A percentile compares a stretch with the other conserved stretches of the same genome.
phyloP scores from a whole-genome alignment of 345 rosid genomes.

The Ceriops decandra region DNA sequence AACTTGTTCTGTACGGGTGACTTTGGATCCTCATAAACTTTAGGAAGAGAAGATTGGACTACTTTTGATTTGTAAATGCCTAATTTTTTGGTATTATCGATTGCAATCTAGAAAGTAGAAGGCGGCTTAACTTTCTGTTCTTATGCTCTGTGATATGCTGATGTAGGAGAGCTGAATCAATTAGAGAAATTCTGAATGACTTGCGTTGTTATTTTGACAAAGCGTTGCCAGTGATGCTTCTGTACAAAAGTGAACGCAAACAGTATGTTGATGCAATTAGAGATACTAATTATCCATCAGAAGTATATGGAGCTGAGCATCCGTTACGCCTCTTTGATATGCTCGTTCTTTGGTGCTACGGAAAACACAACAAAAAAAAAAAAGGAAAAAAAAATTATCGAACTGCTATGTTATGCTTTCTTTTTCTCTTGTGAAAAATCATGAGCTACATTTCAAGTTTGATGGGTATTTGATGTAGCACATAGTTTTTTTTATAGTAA shows the following conservation, averaged over 20 bases:
- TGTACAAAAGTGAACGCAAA: slow-evolving; percentile 77
- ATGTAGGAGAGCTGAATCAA: slow-evolving; percentile 54
- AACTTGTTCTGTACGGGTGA: neutral
- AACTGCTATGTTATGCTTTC: neutral
- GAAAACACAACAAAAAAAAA: neutral
- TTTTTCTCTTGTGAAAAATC: neutral
- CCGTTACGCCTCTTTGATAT: slow-evolving; percentile 27
- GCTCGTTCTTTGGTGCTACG: slow-evolving; percentile 8
- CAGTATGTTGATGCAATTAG: slow-evolving; percentile 53
- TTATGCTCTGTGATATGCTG: slow-evolving; percentile 7
- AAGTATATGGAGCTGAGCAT: slow-evolving; percentile 29
- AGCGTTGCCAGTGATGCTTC: slow-evolving; percentile 74
- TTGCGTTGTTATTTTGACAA: slow-evolving; percentile 75
- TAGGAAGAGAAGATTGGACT: neutral
- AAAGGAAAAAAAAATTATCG: neutral
- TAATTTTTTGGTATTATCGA: neutral
- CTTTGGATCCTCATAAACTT: neutral
- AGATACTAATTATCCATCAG: slow-evolving; percentile 58
- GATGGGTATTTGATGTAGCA: neutral
- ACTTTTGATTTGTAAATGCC: neutral
- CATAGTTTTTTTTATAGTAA: neutral
- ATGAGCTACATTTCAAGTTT: neutral
- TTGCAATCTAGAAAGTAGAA: neutral
- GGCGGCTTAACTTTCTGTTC: neutral
- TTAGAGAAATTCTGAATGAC: slow-evolving; percentile 69